Evolutionary conservation across 805 yeast genomes (phyloP).

Genomic region (Saccharomycopsis fermentans): DNA sequence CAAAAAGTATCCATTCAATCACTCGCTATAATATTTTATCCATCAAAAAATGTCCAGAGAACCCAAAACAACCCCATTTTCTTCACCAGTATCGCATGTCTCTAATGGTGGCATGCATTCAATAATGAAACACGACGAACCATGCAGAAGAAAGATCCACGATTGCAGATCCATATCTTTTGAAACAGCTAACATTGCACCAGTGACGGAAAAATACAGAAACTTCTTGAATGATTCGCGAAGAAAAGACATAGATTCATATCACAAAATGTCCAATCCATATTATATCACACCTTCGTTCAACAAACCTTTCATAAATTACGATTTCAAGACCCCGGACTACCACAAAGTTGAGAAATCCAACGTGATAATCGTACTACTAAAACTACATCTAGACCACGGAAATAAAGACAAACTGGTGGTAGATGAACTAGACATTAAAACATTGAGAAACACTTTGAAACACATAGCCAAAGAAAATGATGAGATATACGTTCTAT

Average conservation of each 20-base stretch:
- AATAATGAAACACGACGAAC: neutral
- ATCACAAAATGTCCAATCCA: conserved; percentile 13
- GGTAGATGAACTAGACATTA: conserved; percentile 8
- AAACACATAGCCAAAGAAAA: conserved; percentile 7
- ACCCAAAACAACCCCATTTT: neutral
- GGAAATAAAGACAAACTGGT: neutral
- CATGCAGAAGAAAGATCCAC: neutral
- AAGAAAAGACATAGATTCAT: conserved; percentile 13
- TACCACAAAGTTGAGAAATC: conserved; percentile 4
- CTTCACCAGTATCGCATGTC: neutral
- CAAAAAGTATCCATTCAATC: too few species aligned
- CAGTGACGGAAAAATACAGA: conserved; percentile 13
- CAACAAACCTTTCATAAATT: conserved; percentile 16
- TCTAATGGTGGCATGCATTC: neutral
- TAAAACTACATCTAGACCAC: conserved; percentile 3
- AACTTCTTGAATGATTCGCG: conserved; percentile 10
- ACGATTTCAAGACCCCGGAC: conserved; percentile 8
- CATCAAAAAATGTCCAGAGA: neutral
- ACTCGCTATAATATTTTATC: too few species aligned
- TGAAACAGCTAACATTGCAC: conserved; percentile 14
- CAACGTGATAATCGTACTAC: conserved; percentile 5
- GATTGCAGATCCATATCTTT: conserved; percentile 11
- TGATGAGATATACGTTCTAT: conserved; percentile 12
- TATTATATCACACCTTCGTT: conserved; percentile 17
- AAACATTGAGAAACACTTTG: conserved; percentile 7